Evolutionary conservation across 768 basidiomycete genomes (phyloP).

Genomic region (Tremella yokohamensis): DNA sequence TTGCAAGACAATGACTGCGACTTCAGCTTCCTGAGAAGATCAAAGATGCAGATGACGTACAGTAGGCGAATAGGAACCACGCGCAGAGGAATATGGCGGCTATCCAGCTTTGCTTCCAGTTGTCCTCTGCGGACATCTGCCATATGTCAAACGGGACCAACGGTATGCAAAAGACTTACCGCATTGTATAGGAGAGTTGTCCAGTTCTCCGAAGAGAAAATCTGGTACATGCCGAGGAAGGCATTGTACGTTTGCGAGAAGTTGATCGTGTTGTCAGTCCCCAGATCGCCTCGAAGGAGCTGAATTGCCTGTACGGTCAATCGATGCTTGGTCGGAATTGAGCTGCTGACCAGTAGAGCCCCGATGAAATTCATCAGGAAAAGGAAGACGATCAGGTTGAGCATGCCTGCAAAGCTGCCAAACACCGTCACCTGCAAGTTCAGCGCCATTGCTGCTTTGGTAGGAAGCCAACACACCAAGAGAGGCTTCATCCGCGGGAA

Average conservation of each 20-base stretch:
- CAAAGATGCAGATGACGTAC: slow-evolving; percentile 60
- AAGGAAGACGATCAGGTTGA: slow-evolving; percentile 88
- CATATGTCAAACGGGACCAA: slow-evolving; percentile 53
- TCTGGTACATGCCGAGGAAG: slow-evolving; percentile 76
- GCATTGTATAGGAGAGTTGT: slow-evolving; percentile 32
- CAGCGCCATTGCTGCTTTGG: not conserved
- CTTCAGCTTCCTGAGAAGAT: not conserved
- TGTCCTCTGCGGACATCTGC: slow-evolving; percentile 59
- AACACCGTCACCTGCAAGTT: slow-evolving; percentile 70
- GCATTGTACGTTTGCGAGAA: slow-evolving; percentile 79
- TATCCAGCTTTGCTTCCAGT: slow-evolving; percentile 66
- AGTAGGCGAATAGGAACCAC: slow-evolving; percentile 91
- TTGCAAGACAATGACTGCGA: slow-evolving; percentile 77
- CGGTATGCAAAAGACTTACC: slow-evolving; percentile 9
- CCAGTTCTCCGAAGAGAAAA: slow-evolving; percentile 92
- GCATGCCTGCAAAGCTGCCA: slow-evolving; percentile 83
- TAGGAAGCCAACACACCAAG: slow-evolving; percentile 59
- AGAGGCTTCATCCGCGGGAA: slow-evolving; percentile 86
- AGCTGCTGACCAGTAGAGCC: slow-evolving; percentile 61
- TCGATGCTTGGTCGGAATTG: not conserved
- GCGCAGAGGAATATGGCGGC: slow-evolving; percentile 67
- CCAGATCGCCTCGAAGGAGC: slow-evolving; percentile 77
- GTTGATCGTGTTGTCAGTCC: slow-evolving; percentile 57
- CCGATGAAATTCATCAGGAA: slow-evolving; percentile 80
- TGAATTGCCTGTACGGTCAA: slow-evolving; percentile 58